Conservation (phyloP, 176 grass and related monocot species). For the Elymus sibiricus region DNA sequence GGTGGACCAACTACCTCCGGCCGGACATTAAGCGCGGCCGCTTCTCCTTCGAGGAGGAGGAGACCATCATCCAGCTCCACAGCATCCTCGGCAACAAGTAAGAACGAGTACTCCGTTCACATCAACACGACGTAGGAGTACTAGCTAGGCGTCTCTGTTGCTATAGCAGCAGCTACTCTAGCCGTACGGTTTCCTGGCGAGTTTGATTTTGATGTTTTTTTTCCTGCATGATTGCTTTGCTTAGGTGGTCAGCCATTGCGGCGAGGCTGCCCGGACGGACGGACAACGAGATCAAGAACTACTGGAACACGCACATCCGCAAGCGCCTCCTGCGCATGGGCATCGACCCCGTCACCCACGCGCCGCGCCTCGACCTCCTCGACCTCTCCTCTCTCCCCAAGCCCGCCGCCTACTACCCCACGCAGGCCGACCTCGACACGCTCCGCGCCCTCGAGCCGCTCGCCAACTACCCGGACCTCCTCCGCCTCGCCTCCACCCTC, state of each 20-base stretch:
- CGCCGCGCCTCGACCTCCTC: constrained; percentile 79
- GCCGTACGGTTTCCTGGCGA: not conserved
- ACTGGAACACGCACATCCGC: constrained; percentile 99
- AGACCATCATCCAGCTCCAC: constrained; percentile 95
- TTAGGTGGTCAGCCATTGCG: constrained; percentile 95
- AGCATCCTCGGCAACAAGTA: constrained; percentile 98
- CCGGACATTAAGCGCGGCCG: constrained; percentile 95
- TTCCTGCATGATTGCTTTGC: not conserved
- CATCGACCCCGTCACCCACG: constrained; percentile 86
- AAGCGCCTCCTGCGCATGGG: constrained; percentile 87
- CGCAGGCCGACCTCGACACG: constrained; percentile 59
- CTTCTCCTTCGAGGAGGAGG: constrained; percentile 98
- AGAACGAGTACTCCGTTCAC: constrained; percentile 22
- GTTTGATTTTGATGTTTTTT: not conserved
- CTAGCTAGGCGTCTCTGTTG: not conserved
- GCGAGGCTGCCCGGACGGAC: constrained; percentile 88
- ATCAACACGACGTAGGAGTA: not conserved
- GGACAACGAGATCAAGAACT: constrained; percentile 99
- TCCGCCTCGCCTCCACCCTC: constrained; percentile 53
- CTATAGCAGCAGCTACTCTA: not conserved
- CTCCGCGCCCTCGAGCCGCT: constrained; percentile 65
- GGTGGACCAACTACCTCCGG: constrained; percentile 93
- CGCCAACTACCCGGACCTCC: constrained; percentile 60
- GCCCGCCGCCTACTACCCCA: constrained; percentile 52
- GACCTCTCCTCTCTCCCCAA: constrained; percentile 71